Conservation (phyloP, 768 basidiomycete species). For the Lactarius psammicola region DNA sequence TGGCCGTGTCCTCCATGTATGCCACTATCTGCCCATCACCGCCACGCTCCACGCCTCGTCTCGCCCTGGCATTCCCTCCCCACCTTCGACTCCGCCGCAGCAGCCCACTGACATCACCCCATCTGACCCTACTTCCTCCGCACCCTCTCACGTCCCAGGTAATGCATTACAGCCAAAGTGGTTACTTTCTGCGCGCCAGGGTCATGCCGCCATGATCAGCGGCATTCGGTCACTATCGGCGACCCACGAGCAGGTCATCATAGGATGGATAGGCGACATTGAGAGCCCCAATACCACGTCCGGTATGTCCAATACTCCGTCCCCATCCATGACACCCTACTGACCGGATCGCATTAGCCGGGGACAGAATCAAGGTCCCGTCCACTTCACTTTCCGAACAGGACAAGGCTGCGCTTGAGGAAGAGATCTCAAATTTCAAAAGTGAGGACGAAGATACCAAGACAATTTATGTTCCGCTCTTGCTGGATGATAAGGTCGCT, state of each 20-base stretch:
- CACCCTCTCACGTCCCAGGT: slow-evolving; percentile 23
- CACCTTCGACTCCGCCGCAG: slow-evolving; percentile 76
- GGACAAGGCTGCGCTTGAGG: slow-evolving; percentile 65
- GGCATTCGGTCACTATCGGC: slow-evolving; percentile 83
- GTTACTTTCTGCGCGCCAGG: slow-evolving; percentile 76
- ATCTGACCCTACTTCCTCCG: slow-evolving; percentile 20
- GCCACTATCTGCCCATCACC: slow-evolving; percentile 82
- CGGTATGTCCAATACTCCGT: slow-evolving; percentile 25
- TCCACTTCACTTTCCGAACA: slow-evolving; percentile 51
- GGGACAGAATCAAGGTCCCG: slow-evolving; percentile 43
- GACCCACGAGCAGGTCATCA: slow-evolving; percentile 85
- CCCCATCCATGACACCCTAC: slow-evolving; percentile 6
- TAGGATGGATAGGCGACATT: slow-evolving; percentile 95
- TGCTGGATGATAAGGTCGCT: slow-evolving; percentile 85
- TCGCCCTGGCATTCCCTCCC: slow-evolving; percentile 54
- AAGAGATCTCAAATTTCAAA: slow-evolving; percentile 59
- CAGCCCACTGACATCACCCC: slow-evolving; percentile 48
- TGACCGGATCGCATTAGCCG: slow-evolving; percentile 24
- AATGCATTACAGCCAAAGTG: slow-evolving; percentile 46
- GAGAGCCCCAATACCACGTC: slow-evolving; percentile 40
- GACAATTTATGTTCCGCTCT: slow-evolving; percentile 82
- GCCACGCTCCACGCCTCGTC: slow-evolving; percentile 51
- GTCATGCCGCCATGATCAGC: slow-evolving; percentile 93
- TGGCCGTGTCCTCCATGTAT: slow-evolving; percentile 89
- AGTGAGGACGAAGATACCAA: slow-evolving; percentile 58